Percentiles rank a stretch among this genome's conserved stretches.
phyloP scores from a whole-genome alignment of 306 rosid species.

The Corylus americana region DNA sequence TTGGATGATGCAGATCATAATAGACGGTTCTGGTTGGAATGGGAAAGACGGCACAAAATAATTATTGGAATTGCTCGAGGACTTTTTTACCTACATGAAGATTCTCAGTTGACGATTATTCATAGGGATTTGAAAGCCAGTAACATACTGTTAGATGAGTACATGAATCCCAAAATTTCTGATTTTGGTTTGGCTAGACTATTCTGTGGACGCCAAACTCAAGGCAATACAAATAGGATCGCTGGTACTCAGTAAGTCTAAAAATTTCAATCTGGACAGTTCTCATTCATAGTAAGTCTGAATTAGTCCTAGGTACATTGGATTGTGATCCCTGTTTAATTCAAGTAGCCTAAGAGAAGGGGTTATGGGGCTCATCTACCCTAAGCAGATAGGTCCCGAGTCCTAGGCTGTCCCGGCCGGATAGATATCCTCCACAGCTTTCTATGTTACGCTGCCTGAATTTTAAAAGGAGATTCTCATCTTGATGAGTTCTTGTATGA shows the following conservation, averaged over 20 bases:
- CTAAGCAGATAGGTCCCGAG: too few relatives aligned
- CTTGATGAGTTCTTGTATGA: too few relatives aligned
- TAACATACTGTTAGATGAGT: slow-evolving; percentile 31
- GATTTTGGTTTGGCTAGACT: slow-evolving; percentile 38
- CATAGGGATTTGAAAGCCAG: slow-evolving; percentile 37
- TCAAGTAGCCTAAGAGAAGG: too few relatives aligned
- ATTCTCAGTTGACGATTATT: slow-evolving; percentile 33
- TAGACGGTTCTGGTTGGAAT: slow-evolving; percentile 17
- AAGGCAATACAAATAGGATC: slow-evolving; percentile 36
- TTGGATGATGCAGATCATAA: slow-evolving; percentile 17
- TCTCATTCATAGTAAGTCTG: background rate
- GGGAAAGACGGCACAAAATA: slow-evolving; percentile 37
- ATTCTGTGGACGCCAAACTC: slow-evolving; percentile 30
- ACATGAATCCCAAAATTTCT: slow-evolving; percentile 40
- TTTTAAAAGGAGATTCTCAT: too few relatives aligned
- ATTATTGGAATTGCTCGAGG: slow-evolving; percentile 35
- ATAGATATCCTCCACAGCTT: too few relatives aligned
- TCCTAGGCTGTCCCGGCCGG: too few relatives aligned
- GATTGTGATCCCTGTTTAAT: too few relatives aligned
- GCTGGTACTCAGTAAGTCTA: slow-evolving; percentile 36
- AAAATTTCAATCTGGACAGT: background rate
- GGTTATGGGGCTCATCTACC: too few relatives aligned
- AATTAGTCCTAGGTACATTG: too few relatives aligned
- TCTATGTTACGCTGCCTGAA: too few relatives aligned
- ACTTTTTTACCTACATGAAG: slow-evolving; percentile 33